Evolutionary conservation across 345 rosid species (phyloP).

Genomic region (Eucalyptus cloeziana): DNA sequence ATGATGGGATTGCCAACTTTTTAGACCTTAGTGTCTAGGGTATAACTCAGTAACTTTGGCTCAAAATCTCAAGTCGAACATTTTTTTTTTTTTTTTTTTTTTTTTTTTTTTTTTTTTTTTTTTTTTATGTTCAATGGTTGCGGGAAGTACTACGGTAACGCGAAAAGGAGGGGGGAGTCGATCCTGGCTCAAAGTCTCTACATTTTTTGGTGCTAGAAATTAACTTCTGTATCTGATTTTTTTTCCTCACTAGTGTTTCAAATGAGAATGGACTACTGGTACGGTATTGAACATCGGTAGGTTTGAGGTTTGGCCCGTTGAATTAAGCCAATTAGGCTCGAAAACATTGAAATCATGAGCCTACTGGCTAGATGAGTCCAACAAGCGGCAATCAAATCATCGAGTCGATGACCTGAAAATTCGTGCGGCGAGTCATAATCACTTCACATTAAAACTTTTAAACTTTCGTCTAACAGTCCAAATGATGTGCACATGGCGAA

Average conservation of each 20-base stretch:
- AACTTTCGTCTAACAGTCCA: neutral
- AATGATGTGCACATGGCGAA: neutral
- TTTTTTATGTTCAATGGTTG: neutral
- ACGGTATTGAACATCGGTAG: neutral
- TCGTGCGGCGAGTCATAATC: rapidly evolving
- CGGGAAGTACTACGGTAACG: neutral
- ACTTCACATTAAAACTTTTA: neutral
- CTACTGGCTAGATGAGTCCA: neutral
- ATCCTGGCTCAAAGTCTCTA: neutral
- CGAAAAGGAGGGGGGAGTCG: neutral
- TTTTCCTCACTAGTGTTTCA: neutral
- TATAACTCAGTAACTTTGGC: neutral
- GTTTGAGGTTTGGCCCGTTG: neutral
- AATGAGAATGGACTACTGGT: neutral
- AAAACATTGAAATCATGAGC: neutral
- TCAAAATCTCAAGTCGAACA: neutral
- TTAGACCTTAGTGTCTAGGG: neutral
- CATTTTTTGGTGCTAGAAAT: neutral
- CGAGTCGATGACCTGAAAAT: neutral
- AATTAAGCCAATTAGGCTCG: neutral
- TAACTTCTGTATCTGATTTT: neutral
- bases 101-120: rapidly evolving
- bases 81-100: neutral
- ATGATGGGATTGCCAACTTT: neutral
- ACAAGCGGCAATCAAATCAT: neutral